Evolutionary conservation across 306 rosid genomes (phyloP), one percentile per base, ranked within the genome.

Genomic region (Cucurbita pepo): DNA sequence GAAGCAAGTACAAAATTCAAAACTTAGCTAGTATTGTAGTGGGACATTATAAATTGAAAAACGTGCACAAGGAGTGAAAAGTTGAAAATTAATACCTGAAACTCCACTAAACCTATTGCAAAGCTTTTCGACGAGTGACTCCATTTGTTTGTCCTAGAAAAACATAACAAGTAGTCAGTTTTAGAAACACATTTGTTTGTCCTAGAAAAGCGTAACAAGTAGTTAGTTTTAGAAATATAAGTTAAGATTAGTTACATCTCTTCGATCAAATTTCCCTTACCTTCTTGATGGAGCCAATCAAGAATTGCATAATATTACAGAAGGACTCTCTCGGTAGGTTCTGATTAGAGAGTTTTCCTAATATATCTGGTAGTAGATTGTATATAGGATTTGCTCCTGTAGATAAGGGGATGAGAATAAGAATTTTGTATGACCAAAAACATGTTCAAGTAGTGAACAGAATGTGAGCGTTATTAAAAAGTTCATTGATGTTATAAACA

Each of bases 311-410:
- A 72, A 93, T 87, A 82, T 87, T 88, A 82, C 92, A 90, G 76
- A 93, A 93, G 53, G 96, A 88, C 59, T 87, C 96, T 77, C 85
- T 79, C 79, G 77, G 83, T 50, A 90, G 82, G 78, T 90, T 89
- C 85, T 83, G 91, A 83, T 79, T 85, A 38, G 89, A 93, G 78
- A 93, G 82, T 78, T 88, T 88, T 81, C 98, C 92, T 41, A 93
- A 96, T 81, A 93, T 90, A 80, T 93, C 98, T 30, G 97, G 98
- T 81, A 93, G 97, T 78, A 93, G 82, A 85, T 93, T 93, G 85
- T 93, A 93, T 69, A 93, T 79, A 30, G 97, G 97, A 86, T 93
- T 93, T 87, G 82, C 89, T 71, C 98, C 98, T 93, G 85, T 77
- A 52, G 78, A 47, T 72, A 75, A 71, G 44, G 54, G 63, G 36